Evolutionary conservation across 768 basidiomycete genomes (phyloP), one percentile per base, ranked within the genome.

Genomic region (Hygrophorus russula): DNA sequence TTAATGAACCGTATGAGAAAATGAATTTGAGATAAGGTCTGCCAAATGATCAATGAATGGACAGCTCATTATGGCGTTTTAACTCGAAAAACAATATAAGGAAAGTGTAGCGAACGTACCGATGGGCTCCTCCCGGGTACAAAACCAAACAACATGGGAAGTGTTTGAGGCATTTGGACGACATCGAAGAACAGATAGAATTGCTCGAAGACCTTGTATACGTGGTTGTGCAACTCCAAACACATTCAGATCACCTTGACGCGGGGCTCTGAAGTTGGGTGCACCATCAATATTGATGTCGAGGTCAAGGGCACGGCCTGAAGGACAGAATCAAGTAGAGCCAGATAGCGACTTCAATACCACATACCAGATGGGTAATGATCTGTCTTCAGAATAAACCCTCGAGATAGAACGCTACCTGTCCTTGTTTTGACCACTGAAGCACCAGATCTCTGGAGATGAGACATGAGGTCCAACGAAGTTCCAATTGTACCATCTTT

Each of bases 141-240:
- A 96, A 61, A 98, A 90, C 91, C 92, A 99, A 20, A 94, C 81
- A 2, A 88, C 87, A 53, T 79, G 82, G 2, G 82, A 77, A 9
- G 80, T 74, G 48, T 79, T 69, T 2, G 63, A 53, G 27, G 69
- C 72, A 42, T 71, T 75, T 7, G 86, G 86, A 20, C 82, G 67
- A 50, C 83, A 85, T 29, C 81, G 69, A 5, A 99, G 73, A 9
- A 91, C 71, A 15, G 89, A 89, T 3, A 99, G 65, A 39, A 98
- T 88, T 2, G 90, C 92, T 36, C 88, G 73, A 9, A 99, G 69
- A 2, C 94, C 96, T 50, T 90, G 85, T 1, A 87, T 80, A 2
- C 93, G 86, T 10, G 96, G 96, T 57, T 98, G 96, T 2, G 96
- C 94, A 4, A 83, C 89, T 11, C 94, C 96, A 56, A 85, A 98